Evolutionary conservation across 345 rosid genomes (phyloP).

Genomic region (Cardamine resedifolia): DNA sequence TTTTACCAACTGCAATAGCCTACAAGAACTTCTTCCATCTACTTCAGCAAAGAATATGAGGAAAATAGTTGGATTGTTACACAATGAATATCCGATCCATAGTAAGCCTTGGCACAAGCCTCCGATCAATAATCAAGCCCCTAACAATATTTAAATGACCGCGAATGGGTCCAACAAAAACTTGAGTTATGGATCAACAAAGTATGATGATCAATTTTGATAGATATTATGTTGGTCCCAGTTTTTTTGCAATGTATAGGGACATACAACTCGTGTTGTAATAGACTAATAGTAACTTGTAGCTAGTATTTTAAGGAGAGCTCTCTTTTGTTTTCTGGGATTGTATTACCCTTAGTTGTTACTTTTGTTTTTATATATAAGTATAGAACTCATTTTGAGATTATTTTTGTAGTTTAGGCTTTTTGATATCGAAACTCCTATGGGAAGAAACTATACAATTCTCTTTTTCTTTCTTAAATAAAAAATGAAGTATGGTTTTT

Average conservation of each 20-base stretch:
- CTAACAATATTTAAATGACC: not conserved
- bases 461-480: too few species aligned
- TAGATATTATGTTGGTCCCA: slow-evolving; percentile 8
- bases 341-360: not conserved
- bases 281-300: not conserved
- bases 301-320: not conserved
- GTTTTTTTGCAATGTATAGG: slow-evolving; percentile 6
- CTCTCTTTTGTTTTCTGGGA: not conserved
- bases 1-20: too few species aligned
- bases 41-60: not conserved
- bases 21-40: not conserved
- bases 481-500: too few species aligned
- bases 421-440: not conserved
- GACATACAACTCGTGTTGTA: not conserved
- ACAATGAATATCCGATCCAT: slow-evolving; percentile 12
- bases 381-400: not conserved
- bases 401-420: not conserved
- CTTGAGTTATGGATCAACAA: not conserved
- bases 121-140: slow-evolving; percentile 3
- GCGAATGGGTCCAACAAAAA: not conserved
- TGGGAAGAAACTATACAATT: too few species aligned
- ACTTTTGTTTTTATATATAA: not conserved
- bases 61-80: slow-evolving; percentile 13
- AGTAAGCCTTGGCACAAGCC: slow-evolving; percentile 1
- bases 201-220: not conserved